Conservation (phyloP, 2,329 filamentous ascomycete genomes). For the Fusarium sp. region DNA sequence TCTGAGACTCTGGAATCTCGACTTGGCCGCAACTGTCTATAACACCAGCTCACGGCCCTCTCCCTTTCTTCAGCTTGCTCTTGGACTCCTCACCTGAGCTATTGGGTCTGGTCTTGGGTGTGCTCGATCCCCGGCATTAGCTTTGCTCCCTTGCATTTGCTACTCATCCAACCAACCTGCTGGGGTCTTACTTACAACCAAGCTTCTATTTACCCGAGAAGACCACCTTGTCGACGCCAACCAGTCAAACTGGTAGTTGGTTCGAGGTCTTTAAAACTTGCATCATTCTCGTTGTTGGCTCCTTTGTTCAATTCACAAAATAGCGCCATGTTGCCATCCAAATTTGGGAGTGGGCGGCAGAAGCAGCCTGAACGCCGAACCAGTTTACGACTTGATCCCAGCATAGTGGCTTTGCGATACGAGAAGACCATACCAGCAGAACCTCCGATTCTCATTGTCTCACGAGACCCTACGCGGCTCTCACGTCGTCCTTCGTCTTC, state of each 20-base stretch:
- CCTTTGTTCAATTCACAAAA: slow-evolving; percentile 17
- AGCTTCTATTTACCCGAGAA: slow-evolving; percentile 8
- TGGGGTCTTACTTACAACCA: slow-evolving; percentile 28
- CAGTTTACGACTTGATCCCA: slow-evolving; percentile 57
- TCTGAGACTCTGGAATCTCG: slow-evolving; percentile 8
- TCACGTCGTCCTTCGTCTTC: slow-evolving; percentile 38
- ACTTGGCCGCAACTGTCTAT: slow-evolving; percentile 17
- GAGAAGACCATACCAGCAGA: slow-evolving; percentile 66
- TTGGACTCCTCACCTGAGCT: slow-evolving; percentile 13
- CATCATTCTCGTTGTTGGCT: slow-evolving; percentile 9
- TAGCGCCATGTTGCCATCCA: slow-evolving; percentile 49
- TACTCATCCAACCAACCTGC: slow-evolving; percentile 16
- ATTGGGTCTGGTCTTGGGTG: slow-evolving; percentile 8
- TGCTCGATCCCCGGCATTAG: slow-evolving; percentile 24
- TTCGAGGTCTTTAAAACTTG: slow-evolving; percentile 1
- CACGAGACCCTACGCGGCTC: slow-evolving; percentile 51
- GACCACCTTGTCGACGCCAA: slow-evolving; percentile 15
- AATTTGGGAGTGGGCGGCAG: slow-evolving; percentile 54
- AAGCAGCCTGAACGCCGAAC: slow-evolving; percentile 48
- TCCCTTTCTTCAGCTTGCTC: slow-evolving; percentile 7
- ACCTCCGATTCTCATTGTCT: slow-evolving; percentile 63
- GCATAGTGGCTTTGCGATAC: slow-evolving; percentile 65
- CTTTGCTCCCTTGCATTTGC: slow-evolving; percentile 32
- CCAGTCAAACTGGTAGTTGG: slow-evolving; percentile 12
- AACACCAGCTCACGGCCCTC: slow-evolving; percentile 8